Base-by-base conservation (phyloP, 768 basidiomycete species). In the Auriscalpium microsporum region DNA sequence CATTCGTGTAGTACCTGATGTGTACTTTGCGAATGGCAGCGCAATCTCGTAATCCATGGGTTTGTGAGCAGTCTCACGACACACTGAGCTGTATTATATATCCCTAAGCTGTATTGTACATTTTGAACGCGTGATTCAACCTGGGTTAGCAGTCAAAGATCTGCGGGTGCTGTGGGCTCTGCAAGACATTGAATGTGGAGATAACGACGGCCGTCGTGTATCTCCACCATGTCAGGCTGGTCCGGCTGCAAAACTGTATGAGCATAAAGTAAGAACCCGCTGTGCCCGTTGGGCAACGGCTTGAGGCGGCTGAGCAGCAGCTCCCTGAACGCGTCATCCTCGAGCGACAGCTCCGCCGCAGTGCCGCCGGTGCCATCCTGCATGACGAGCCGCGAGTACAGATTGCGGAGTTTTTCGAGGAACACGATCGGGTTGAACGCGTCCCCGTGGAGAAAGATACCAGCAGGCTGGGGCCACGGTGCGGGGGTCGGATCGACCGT, bases 281-380 rank as follows among this genome's bases (percentile, higher is more conserved):
- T 16, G 16, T 9, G 16, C 10, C 16, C 38, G 38, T 40, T 16
- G 38, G 38, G 10, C 9, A 9, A 16, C 10, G 16, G 10, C 38
- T 40, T 40, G 38, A 40, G 10, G 10, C 38, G 3, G 69, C 69
- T 16, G 10, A 9, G 9, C 10, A 40, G 10, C 10, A 40, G 38
- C 16, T 40, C 38, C 16, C 9, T 40, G 38, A 40, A 40, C 10
- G 10, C 10, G 10, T 40, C 38, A 16, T 16, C 38, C 38, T 40
- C 38, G 10, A 40, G 9, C 16, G 38, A 9, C 16, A 16, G 16
- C n/a, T n/a, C n/a, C 16, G 38, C 16, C 38, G 16, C 38, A 40
- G 38, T 9, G 9, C 16, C 38, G 38, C 9, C 16, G 38, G 38
- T 40, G 10, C 16, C 38, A 40, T 16, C 38, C 10, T 16, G 38